Conservation (phyloP, 75 land plant species). For the Pinus tabuliformis region DNA sequence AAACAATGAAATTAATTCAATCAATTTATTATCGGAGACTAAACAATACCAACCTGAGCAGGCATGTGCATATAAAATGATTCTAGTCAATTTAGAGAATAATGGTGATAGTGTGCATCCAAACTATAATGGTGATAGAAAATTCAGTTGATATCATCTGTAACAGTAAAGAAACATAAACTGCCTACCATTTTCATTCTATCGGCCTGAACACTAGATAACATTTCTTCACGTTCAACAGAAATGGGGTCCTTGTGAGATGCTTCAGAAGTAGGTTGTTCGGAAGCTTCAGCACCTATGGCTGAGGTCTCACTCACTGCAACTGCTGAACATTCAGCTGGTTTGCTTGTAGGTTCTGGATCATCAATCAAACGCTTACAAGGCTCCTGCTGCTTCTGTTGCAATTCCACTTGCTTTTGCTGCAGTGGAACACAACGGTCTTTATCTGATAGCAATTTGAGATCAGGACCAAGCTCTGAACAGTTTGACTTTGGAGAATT, state of each 20-base stretch:
- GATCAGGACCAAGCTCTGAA: background rate
- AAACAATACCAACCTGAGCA: background rate
- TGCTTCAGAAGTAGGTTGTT: conserved; percentile 8
- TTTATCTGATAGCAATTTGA: background rate
- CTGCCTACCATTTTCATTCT: background rate
- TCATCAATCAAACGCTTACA: conserved; percentile 2
- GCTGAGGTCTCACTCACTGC: conserved; percentile 2
- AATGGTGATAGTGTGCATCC: background rate
- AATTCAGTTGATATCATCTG: background rate
- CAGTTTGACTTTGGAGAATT: conserved; percentile 8
- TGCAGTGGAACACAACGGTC: background rate
- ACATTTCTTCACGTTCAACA: background rate
- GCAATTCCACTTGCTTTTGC: background rate
- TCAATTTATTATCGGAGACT: background rate
- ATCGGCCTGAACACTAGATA: background rate
- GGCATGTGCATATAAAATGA: background rate
- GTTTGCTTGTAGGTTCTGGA: conserved; percentile 5
- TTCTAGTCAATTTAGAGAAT: background rate
- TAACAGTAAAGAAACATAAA: background rate
- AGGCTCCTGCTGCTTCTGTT: background rate
- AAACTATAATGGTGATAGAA: background rate
- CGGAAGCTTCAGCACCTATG: background rate
- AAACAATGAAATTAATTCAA: background rate
- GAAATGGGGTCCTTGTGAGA: conserved; percentile 1
- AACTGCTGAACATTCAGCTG: conserved; percentile 2